phyloP scores from a whole-genome alignment of 2,329 filamentous ascomycete species.

The Hypoxylon sp. region DNA sequence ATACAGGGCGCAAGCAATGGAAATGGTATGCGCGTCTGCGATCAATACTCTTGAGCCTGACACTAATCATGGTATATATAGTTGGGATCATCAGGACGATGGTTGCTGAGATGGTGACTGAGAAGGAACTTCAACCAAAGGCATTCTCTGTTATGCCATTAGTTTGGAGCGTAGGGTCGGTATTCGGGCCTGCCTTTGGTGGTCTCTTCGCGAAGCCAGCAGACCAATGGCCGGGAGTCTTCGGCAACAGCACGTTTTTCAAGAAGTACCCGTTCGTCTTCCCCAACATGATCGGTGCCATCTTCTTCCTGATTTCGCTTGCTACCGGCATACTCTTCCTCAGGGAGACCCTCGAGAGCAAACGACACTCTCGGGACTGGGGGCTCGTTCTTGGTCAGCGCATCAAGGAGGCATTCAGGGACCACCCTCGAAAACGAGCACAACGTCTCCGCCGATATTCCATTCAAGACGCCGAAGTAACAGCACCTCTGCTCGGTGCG shows the following conservation, averaged over 20 bases:
- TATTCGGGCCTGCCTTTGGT: conserved; percentile 88
- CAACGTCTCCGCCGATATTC: conserved; percentile 53
- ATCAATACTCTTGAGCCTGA: neutral
- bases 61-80: conserved; percentile 50
- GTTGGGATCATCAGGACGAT: conserved; percentile 92
- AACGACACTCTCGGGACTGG: conserved; percentile 73
- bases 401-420: conserved; percentile 56
- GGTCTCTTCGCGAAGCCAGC: conserved; percentile 85
- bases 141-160: conserved; percentile 96
- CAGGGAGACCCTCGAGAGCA: conserved; percentile 81
- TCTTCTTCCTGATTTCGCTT: conserved; percentile 81
- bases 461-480: conserved; percentile 64
- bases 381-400: conserved; percentile 77
- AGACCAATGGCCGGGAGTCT: conserved; percentile 74
- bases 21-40: conserved; percentile 64
- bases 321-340: conserved; percentile 79
- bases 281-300: conserved; percentile 80
- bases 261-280: conserved; percentile 81
- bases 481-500: conserved; percentile 60
- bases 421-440: conserved; percentile 34
- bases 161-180: conserved; percentile 84
- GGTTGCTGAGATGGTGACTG: conserved; percentile 90
- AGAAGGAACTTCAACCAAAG: conserved; percentile 83
- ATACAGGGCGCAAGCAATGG: conserved; percentile 87
- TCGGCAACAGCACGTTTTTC: conserved; percentile 72